Base-by-base conservation (phyloP, 768 basidiomycete genomes). In the Boletus subparvulus region DNA sequence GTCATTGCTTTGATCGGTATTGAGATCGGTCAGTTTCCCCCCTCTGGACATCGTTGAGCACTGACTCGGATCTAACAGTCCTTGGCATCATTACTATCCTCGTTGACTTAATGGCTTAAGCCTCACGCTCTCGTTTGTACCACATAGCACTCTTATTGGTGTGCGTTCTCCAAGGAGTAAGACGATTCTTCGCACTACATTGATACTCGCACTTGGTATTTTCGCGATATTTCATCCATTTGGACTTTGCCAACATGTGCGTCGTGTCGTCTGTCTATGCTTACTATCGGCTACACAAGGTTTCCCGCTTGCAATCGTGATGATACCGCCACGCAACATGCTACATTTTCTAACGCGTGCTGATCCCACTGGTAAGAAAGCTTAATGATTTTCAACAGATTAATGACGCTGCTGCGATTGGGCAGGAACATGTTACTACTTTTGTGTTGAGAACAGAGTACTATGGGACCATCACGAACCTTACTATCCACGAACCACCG, bases 11-110 rank as follows among this genome's bases (percentile, higher is more conserved):
- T 97, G 54, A 96, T 97, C 68, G 94, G 76, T 40, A 88, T 95
- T 50, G 92, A 93, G 73, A 94, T 94, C 54, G 82, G 90, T 90
- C 55, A 51, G 80, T 74, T 35, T 21, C 30, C 36, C 35, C 37
- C 16, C 17, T 51, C 13, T 26, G 13, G 19, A 28, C 11, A 28
- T 35, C 10, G 42, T 30, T 40, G 45, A 24, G 46, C 17, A 28
- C 54, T 55, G 33, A 62, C 21, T 45, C 52, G 36, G 46, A 36
- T 52, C 17, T 44, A 43, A 21, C 63, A 89, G 90, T 94, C 40
- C 84, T 96, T 45, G 94, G 94, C 37, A 92, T 96, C 54, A 81
- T 93, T 55, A 95, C 92, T 19, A 95, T 96, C 65, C 77, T 94
- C 44, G 92, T 96, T 35, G 93, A 95, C 74, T 73, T 94, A 45